Conservation (phyloP, 2,329 filamentous ascomycete genomes). For the Colletotrichum agaves region DNA sequence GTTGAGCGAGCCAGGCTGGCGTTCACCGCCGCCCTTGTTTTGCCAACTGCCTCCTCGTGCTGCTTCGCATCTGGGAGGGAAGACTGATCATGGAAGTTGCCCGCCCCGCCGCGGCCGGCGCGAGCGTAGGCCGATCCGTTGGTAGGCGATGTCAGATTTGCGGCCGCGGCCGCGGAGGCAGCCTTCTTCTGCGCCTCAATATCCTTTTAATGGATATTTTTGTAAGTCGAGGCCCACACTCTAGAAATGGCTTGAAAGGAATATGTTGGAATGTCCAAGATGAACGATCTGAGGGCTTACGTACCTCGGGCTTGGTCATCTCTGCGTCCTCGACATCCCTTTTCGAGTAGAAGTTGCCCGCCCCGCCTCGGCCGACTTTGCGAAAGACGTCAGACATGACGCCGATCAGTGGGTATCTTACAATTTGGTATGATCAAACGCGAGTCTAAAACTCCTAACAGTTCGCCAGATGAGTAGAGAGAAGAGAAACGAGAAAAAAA, state of each 20-base stretch:
- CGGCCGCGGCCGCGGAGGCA: constrained; percentile 40
- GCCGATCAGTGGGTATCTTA: constrained; percentile 4
- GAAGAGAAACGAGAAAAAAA: neutral
- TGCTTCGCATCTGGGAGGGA: constrained; percentile 47
- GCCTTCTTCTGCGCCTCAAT: constrained; percentile 46
- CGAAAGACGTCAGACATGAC: constrained; percentile 56
- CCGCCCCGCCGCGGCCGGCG: constrained; percentile 69
- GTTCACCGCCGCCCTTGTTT: constrained; percentile 48
- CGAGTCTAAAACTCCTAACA: neutral
- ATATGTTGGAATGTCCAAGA: neutral
- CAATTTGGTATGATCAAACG: neutral
- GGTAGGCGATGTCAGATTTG: constrained; percentile 39
- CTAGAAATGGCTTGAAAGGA: neutral
- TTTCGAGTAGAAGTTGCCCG: constrained; percentile 70
- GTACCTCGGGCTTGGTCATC: constrained; percentile 42
- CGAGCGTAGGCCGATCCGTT: constrained; percentile 47
- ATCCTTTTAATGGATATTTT: constrained; percentile 41
- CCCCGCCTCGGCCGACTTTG: constrained; percentile 69
- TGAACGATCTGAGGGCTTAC: neutral
- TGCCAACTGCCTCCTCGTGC: constrained; percentile 48
- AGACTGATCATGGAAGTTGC: constrained; percentile 63
- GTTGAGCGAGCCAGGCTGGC: constrained; percentile 42
- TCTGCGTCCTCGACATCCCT: constrained; percentile 60
- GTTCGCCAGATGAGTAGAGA: neutral
- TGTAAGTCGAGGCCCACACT: neutral